Conservation (phyloP, 805 yeast species). For the Wickerhamomyces chambardii region DNA sequence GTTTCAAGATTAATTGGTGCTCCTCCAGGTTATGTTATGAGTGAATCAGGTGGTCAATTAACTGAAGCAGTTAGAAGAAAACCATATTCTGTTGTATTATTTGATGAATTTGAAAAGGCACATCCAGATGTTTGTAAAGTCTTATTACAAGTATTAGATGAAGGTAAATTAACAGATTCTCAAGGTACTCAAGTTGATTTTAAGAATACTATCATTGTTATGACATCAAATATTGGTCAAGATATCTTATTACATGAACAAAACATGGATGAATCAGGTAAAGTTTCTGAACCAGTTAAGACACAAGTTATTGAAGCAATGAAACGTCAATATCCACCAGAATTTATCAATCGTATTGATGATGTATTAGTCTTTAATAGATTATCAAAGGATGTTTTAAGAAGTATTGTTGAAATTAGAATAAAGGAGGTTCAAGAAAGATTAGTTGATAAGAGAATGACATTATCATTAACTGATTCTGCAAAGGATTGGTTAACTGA, state of each 20-base stretch:
- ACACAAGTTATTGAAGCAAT: slow-evolving; percentile 56
- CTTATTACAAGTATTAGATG: slow-evolving; percentile 86
- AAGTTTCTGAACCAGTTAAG: slow-evolving; percentile 45
- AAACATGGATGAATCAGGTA: slow-evolving; percentile 44
- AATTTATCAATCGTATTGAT: slow-evolving; percentile 89
- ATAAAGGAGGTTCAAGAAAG: slow-evolving; percentile 75
- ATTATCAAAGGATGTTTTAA: slow-evolving; percentile 65
- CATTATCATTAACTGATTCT: slow-evolving; percentile 39
- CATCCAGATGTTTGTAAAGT: slow-evolving; percentile 93
- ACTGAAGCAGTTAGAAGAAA: slow-evolving; percentile 95
- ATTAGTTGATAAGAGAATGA: slow-evolving; percentile 69
- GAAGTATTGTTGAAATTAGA: slow-evolving; percentile 79
- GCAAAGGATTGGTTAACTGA: slow-evolving; percentile 77
- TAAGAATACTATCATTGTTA: slow-evolving; percentile 88
- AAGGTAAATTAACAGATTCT: slow-evolving; percentile 89
- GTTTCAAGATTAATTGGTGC: slow-evolving; percentile 91
- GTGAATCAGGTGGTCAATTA: slow-evolving; percentile 87
- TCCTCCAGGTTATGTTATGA: slow-evolving; percentile 97
- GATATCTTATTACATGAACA: slow-evolving; percentile 69
- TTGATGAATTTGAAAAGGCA: slow-evolving; percentile 96
- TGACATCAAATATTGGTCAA: slow-evolving; percentile 97
- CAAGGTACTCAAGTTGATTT: slow-evolving; percentile 93
- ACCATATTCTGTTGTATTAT: slow-evolving; percentile 87
- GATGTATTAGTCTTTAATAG: slow-evolving; percentile 92
- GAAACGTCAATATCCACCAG: slow-evolving; percentile 80